Evolutionary conservation across 148 eudicot genomes (phyloP).

Genomic region (Selenicereus undatus): DNA sequence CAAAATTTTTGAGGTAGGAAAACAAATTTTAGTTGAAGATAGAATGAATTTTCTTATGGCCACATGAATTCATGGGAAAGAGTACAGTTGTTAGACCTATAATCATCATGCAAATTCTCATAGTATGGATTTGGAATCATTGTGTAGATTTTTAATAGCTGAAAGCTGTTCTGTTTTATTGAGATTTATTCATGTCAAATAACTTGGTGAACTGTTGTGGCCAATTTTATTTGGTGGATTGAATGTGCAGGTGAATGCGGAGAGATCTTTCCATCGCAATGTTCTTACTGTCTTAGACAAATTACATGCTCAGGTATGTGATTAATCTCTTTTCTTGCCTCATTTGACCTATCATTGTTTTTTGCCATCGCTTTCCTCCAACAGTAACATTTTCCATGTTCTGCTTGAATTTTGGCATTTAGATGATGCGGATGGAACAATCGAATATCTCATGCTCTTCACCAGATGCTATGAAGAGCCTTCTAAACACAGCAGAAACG

Average conservation of each 20-base stretch:
- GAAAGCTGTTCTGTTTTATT: background rate
- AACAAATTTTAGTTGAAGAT: background rate
- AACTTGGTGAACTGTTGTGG: background rate
- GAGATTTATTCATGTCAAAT: background rate
- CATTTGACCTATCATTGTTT: background rate
- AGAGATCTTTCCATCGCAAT: conserved; percentile 64
- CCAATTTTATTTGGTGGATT: conserved; percentile 8
- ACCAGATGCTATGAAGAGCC: conserved; percentile 27
- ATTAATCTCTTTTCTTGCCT: conserved; percentile 10
- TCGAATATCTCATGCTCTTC: conserved; percentile 31
- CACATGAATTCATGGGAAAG: background rate
- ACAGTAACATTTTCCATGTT: background rate
- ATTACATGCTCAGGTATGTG: conserved; percentile 57
- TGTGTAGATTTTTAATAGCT: background rate
- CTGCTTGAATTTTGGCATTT: conserved; percentile 19
- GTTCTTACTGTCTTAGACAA: conserved; percentile 54
- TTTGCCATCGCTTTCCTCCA: background rate
- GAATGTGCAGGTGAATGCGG: conserved; percentile 62
- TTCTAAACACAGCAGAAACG: conserved; percentile 25
- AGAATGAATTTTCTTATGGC: background rate
- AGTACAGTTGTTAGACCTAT: background rate
- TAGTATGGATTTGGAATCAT: background rate
- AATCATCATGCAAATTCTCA: background rate
- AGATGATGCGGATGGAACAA: conserved; percentile 63
- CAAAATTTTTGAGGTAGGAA: background rate